A percentile compares a stretch with the other conserved stretches of the same genome.
phyloP scores from a whole-genome alignment of 352 stramenopile species.

The Pythium pyrilobum region DNA sequence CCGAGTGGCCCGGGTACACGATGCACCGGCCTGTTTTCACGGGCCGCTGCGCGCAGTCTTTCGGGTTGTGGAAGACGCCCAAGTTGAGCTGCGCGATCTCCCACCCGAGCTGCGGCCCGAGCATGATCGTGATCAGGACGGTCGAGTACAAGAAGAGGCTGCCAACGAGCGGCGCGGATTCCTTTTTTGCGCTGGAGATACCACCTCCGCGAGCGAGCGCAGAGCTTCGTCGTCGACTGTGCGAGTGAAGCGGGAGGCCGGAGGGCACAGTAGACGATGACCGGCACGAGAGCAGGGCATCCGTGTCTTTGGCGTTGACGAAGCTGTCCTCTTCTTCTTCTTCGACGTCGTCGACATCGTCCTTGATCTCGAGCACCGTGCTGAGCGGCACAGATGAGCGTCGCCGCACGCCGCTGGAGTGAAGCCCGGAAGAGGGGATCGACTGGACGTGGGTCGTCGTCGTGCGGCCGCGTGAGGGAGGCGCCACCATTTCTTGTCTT shows the following conservation, averaged over 20 bases:
- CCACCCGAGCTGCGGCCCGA: slow-evolving; percentile 35
- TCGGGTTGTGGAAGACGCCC: slow-evolving; percentile 31
- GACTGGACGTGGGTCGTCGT: not conserved
- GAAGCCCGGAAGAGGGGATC: not conserved
- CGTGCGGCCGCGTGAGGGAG: not conserved
- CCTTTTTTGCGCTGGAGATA: slow-evolving; percentile 1
- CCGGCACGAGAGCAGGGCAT: not conserved
- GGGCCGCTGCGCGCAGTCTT: slow-evolving; percentile 20
- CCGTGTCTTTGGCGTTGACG: slow-evolving; percentile 9
- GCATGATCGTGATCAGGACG: slow-evolving; percentile 30
- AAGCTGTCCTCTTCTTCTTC: slow-evolving; percentile 10
- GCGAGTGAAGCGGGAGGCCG: not conserved
- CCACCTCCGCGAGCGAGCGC: not conserved
- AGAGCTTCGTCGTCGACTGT: slow-evolving; percentile 5
- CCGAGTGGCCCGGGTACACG: slow-evolving; percentile 33
- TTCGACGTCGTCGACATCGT: slow-evolving; percentile 16
- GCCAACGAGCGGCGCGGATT: slow-evolving; percentile 14
- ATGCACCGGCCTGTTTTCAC: slow-evolving; percentile 27
- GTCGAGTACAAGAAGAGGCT: slow-evolving; percentile 30
- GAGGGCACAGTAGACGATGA: slow-evolving; percentile 5
- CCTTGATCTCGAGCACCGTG: slow-evolving; percentile 15
- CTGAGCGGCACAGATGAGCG: slow-evolving; percentile 14
- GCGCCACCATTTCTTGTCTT: not conserved
- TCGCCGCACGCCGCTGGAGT: slow-evolving; percentile 7
- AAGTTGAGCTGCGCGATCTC: slow-evolving; percentile 42